Evolutionary conservation across 805 yeast species (phyloP).

Genomic region (Limtongia smithiae): DNA sequence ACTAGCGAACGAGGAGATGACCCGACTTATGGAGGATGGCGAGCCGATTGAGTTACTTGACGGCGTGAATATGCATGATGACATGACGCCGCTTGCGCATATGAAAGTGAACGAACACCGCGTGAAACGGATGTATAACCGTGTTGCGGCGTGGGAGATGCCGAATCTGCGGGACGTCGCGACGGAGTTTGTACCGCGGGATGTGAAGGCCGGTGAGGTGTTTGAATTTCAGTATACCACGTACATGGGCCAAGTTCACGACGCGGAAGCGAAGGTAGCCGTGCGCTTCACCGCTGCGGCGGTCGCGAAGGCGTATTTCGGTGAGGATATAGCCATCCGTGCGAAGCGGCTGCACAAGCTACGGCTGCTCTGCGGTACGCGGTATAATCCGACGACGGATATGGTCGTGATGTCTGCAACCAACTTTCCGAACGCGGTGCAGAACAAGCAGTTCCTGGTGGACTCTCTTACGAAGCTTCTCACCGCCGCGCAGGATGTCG

Average conservation of each 20-base stretch:
- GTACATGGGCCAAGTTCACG: constrained; percentile 68
- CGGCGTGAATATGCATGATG: constrained; percentile 1
- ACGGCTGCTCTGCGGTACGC: constrained; percentile 69
- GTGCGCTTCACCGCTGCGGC: constrained; percentile 52
- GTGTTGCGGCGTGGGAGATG: constrained; percentile 88
- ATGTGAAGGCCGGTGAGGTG: constrained; percentile 21
- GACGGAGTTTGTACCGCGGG: constrained; percentile 10
- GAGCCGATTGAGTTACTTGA: neutral
- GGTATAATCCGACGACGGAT: constrained; percentile 63
- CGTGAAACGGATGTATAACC: constrained; percentile 67
- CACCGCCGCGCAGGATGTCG: constrained; percentile 57
- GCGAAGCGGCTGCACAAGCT: constrained; percentile 62
- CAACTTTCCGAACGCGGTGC: constrained; percentile 71
- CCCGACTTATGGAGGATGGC: neutral
- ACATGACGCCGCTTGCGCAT: constrained; percentile 43
- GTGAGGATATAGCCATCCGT: constrained; percentile 31
- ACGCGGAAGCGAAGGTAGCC: constrained; percentile 66
- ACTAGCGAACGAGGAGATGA: too few species aligned
- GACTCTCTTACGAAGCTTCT: constrained; percentile 61
- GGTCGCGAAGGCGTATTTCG: constrained; percentile 45
- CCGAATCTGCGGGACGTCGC: constrained; percentile 52
- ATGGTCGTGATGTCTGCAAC: constrained; percentile 61
- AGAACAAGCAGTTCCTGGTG: constrained; percentile 73
- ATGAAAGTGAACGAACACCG: constrained; percentile 68
- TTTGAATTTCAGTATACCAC: constrained; percentile 68